Conservation (phyloP, 208 protist species). For the Herpetomonas muscarum region DNA sequence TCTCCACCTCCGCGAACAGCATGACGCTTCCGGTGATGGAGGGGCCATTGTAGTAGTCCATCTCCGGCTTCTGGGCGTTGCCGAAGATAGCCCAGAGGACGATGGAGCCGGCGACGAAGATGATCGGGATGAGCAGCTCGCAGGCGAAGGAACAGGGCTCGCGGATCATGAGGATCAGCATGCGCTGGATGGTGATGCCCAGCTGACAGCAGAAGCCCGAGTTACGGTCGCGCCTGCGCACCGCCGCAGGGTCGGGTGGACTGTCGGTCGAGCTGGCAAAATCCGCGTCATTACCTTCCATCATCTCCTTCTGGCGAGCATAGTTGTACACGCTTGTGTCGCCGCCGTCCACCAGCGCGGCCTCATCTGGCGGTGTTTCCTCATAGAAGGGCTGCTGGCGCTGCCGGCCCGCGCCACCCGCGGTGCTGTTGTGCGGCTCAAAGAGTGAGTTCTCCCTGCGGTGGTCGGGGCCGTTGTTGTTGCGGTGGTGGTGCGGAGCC, state of each 20-base stretch:
- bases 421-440: neutral
- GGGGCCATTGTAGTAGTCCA: slow-evolving; percentile 25
- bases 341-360: neutral
- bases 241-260: neutral
- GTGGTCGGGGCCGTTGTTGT: no score
- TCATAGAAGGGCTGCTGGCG: no score
- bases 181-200: slow-evolving; percentile 38
- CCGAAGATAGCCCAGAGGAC: slow-evolving; percentile 49
- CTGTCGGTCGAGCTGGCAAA: no score
- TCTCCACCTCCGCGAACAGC: slow-evolving; percentile 6
- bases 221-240: slow-evolving; percentile 4
- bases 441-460: slow-evolving; percentile 2
- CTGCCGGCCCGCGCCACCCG: no score
- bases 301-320: neutral
- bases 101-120: slow-evolving; percentile 49
- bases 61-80: slow-evolving; percentile 7
- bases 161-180: slow-evolving; percentile 36
- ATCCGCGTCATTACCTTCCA: neutral
- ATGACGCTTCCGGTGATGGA: slow-evolving; percentile 1
- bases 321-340: slow-evolving; percentile 1
- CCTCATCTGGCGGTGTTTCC: no score
- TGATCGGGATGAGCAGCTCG: slow-evolving; percentile 65
- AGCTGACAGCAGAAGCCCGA: slow-evolving; percentile 49
- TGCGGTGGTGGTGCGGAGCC: neutral
- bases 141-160: slow-evolving; percentile 24